Percentiles rank a stretch among this genome's conserved stretches.
Conservation (phyloP, 805 yeast genomes). For the Nakazawaea molendinolei region DNA sequence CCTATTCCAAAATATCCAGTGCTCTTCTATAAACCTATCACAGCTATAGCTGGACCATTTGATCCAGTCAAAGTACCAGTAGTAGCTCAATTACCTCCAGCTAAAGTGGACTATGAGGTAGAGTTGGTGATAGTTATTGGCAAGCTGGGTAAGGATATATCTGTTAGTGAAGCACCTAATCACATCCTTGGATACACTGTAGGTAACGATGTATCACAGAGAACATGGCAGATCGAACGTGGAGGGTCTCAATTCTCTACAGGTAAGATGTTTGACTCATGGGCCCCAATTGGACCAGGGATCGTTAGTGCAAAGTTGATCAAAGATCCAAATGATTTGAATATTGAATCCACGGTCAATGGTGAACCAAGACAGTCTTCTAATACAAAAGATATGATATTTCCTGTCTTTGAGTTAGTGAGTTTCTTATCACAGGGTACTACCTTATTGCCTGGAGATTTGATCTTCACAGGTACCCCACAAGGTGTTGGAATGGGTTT, state of each 20-base stretch:
- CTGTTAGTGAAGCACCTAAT: slow-evolving; percentile 34
- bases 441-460: slow-evolving; percentile 46
- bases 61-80: slow-evolving; percentile 36
- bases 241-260: slow-evolving; percentile 49
- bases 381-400: slow-evolving; percentile 42
- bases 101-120: slow-evolving; percentile 44
- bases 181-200: slow-evolving; percentile 45
- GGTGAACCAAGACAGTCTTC: slow-evolving; percentile 41
- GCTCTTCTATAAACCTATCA: slow-evolving; percentile 43
- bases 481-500: slow-evolving; percentile 40
- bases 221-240: slow-evolving; percentile 48
- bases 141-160: slow-evolving; percentile 36
- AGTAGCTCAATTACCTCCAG: slow-evolving; percentile 27
- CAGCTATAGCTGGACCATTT: slow-evolving; percentile 36
- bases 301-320: slow-evolving; percentile 29
- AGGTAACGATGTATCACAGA: slow-evolving; percentile 51
- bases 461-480: slow-evolving; percentile 53
- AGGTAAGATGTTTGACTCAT: slow-evolving; percentile 49
- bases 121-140: slow-evolving; percentile 52
- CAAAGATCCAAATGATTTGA: slow-evolving; percentile 27
- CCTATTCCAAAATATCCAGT: slow-evolving; percentile 42
- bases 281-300: slow-evolving; percentile 54
- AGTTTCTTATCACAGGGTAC: slow-evolving; percentile 44
- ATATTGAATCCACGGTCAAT: slow-evolving; percentile 35
- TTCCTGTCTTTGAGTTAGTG: slow-evolving; percentile 34